Conservation (phyloP, 805 yeast genomes). For the Cyberlindnera nakhonratchasimensis region DNA sequence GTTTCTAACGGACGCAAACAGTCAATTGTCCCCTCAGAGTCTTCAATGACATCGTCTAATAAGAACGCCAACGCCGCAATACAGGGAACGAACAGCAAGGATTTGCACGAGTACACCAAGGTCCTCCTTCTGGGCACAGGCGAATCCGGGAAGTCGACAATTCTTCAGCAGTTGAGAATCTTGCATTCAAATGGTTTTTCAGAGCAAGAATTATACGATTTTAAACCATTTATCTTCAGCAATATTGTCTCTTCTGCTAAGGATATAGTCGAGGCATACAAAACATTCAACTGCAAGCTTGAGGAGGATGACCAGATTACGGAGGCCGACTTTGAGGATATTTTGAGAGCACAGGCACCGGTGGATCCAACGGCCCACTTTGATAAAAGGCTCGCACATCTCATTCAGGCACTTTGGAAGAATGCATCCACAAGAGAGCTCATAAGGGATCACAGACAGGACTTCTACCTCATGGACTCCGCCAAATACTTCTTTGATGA, state of each 20-base stretch:
- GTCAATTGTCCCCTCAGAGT: conserved; percentile 24
- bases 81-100: conserved; percentile 22
- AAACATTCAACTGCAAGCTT: conserved; percentile 40
- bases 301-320: conserved; percentile 30
- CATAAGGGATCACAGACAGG: conserved; percentile 55
- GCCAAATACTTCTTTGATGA: conserved; percentile 74
- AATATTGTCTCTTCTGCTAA: conserved; percentile 77
- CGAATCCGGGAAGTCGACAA: conserved; percentile 43
- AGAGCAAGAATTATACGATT: conserved; percentile 63
- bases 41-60: conserved; percentile 15
- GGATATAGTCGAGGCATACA: conserved; percentile 63
- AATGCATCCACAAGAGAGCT: conserved; percentile 57
- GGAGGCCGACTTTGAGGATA: conserved; percentile 28
- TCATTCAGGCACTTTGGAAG: conserved; percentile 50
- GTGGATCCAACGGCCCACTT: conserved; percentile 52
- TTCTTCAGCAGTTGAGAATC: conserved; percentile 43
- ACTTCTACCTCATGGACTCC: conserved; percentile 82
- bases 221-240: conserved; percentile 73
- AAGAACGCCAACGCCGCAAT: conserved; percentile 5
- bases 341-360: conserved; percentile 31
- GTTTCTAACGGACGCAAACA: conserved; percentile 17
- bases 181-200: conserved; percentile 40
- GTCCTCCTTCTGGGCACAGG: conserved; percentile 85
- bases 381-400: conserved; percentile 45
- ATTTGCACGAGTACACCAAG: conserved; percentile 51